Evolutionary conservation across 2,329 filamentous ascomycete species (phyloP).

Genomic region (Ophiosphaerella korrae): DNA sequence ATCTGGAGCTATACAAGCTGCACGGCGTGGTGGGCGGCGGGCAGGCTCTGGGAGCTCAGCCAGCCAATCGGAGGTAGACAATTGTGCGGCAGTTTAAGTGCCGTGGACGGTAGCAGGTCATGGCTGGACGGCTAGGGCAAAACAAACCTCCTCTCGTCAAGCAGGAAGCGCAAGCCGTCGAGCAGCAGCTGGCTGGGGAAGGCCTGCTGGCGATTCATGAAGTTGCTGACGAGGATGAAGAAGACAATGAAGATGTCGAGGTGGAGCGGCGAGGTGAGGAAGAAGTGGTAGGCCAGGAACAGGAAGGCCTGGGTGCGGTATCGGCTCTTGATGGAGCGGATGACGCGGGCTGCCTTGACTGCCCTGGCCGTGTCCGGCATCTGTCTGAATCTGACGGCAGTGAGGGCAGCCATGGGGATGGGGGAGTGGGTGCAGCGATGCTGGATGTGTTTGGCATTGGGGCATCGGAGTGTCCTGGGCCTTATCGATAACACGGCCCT

Average conservation of each 20-base stretch:
- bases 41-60: conserved; percentile 19
- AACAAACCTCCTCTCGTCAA: conserved; percentile 33
- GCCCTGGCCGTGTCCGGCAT: conserved; percentile 22
- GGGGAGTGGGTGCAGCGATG: not conserved
- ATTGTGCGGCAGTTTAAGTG: conserved; percentile 19
- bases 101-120: conserved; percentile 4
- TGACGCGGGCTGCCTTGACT: conserved; percentile 27
- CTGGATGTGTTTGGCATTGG: conserved; percentile 4
- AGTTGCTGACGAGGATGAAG: conserved; percentile 45
- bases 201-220: conserved; percentile 39
- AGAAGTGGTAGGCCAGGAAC: conserved; percentile 43
- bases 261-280: conserved; percentile 35
- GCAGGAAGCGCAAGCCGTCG: conserved; percentile 32
- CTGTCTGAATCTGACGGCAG: conserved; percentile 18
- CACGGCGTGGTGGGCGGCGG: conserved; percentile 17
- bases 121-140: conserved; percentile 15
- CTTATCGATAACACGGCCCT: too few relatives aligned
- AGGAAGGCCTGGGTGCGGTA: conserved; percentile 40
- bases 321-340: conserved; percentile 35
- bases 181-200: conserved; percentile 33
- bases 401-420: conserved; percentile 18
- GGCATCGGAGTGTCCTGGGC: not conserved
- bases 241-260: conserved; percentile 42
- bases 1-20: conserved; percentile 14
- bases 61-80: conserved; percentile 35